phyloP scores from a whole-genome alignment of 768 basidiomycete species.

The Pisolithus tinctorius region DNA sequence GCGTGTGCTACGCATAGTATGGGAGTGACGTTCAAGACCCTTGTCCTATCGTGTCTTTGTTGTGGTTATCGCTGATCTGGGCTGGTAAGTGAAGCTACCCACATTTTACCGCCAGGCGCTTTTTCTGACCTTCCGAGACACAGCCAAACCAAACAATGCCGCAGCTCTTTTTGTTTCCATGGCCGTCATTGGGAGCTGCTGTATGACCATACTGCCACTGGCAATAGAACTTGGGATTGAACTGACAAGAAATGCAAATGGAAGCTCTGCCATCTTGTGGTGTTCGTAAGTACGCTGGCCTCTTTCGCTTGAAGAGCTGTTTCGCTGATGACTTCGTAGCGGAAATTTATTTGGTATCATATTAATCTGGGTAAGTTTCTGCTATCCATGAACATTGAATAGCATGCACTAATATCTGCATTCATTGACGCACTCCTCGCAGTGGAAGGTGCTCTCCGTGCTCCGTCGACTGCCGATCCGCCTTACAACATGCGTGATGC shows the following conservation, averaged over 20 bases:
- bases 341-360: slow-evolving; percentile 59
- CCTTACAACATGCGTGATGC: slow-evolving; percentile 68
- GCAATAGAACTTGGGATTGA: slow-evolving; percentile 75
- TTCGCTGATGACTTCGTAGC: slow-evolving; percentile 27
- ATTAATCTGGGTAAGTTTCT: slow-evolving; percentile 50
- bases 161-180: slow-evolving; percentile 60
- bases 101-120: too few relatives aligned
- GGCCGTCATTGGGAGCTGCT: slow-evolving; percentile 58
- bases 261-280: slow-evolving; percentile 73
- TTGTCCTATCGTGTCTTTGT: slow-evolving; percentile 56
- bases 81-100: slow-evolving; percentile 42
- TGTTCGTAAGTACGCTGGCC: slow-evolving; percentile 44
- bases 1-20: slow-evolving; percentile 77
- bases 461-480: slow-evolving; percentile 49
- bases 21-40: slow-evolving; percentile 48
- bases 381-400: neutral
- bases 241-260: slow-evolving; percentile 72
- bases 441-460: slow-evolving; percentile 69
- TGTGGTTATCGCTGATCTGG: slow-evolving; percentile 81
- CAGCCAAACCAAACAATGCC: slow-evolving; percentile 57
- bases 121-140: neutral
- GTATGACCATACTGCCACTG: slow-evolving; percentile 68
- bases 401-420: neutral
- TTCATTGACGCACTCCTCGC: neutral
- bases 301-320: neutral